A percentile compares a stretch with the other conserved stretches of the same genome.
Conservation (phyloP, 306 rosid species). For the Abrus pulchellus region DNA sequence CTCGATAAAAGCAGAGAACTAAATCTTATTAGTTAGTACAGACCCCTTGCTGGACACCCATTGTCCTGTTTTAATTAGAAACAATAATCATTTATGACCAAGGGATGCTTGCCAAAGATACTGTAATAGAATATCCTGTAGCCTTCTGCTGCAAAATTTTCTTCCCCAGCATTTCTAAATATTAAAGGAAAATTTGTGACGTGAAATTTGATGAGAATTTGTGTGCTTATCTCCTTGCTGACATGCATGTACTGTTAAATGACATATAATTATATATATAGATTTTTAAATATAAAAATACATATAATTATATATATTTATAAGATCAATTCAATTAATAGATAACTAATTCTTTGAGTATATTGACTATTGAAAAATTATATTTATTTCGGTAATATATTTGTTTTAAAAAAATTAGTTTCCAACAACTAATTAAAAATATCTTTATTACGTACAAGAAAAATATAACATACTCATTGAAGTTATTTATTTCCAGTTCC, state of each 20-base stretch:
- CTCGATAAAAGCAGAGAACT: slow-evolving; percentile 24
- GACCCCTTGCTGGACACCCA: neutral
- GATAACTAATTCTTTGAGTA: too few species aligned
- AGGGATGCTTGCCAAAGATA: neutral
- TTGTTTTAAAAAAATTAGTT: too few species aligned
- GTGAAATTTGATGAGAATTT: slow-evolving; percentile 20
- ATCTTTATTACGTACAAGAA: too few species aligned
- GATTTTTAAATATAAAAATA: too few species aligned
- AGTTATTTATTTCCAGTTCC: too few species aligned
- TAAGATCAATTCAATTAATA: too few species aligned
- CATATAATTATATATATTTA: too few species aligned
- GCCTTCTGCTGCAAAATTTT: slow-evolving; percentile 23
- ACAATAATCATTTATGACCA: neutral
- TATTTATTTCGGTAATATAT: too few species aligned
- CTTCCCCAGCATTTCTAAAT: slow-evolving; percentile 36
- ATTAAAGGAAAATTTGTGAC: neutral
- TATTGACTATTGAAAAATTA: too few species aligned
- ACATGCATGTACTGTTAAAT: neutral
- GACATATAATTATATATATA: neutral
- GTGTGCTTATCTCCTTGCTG: neutral
- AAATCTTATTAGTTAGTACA: neutral
- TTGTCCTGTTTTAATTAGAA: slow-evolving; percentile 32
- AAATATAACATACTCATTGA: too few species aligned
- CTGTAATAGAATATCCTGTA: neutral
- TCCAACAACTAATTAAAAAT: too few species aligned